Percentiles rank a stretch among this genome's conserved stretches.
Conservation (phyloP, 805 yeast genomes). For the Yarrowia keelungensis region DNA sequence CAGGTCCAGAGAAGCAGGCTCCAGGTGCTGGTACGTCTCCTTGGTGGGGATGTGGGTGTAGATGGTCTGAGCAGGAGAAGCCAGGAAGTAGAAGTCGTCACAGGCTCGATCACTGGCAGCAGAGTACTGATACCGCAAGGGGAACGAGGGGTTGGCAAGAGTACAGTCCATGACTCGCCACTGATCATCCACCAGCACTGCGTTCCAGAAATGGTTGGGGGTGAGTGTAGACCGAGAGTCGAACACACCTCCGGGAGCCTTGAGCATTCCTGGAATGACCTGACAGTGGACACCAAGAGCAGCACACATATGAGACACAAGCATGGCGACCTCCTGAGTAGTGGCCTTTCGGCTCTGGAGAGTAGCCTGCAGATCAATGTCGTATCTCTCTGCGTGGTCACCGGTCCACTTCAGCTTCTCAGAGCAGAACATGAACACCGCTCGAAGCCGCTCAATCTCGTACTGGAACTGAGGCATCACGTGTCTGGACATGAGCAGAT, state of each 20-base stretch:
- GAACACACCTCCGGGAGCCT: constrained; percentile 71
- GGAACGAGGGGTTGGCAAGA: constrained; percentile 65
- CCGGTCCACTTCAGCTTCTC: constrained; percentile 60
- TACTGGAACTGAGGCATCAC: constrained; percentile 51
- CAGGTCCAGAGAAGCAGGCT: constrained; percentile 77
- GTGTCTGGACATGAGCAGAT: constrained; percentile 25
- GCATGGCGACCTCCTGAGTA: constrained; percentile 75
- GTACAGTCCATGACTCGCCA: constrained; percentile 82
- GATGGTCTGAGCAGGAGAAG: constrained; percentile 75
- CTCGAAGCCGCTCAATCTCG: constrained; percentile 67
- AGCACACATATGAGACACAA: constrained; percentile 75
- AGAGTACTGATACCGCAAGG: constrained; percentile 56
- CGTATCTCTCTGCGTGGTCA: constrained; percentile 44
- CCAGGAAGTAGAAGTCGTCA: constrained; percentile 74
- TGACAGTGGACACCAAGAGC: constrained; percentile 76
- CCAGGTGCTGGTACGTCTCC: constrained; percentile 80
- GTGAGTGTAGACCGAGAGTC: constrained; percentile 53
- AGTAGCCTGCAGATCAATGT: constrained; percentile 43
- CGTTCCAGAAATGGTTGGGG: constrained; percentile 89
- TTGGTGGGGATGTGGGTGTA: constrained; percentile 87
- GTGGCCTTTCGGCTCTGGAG: constrained; percentile 61
- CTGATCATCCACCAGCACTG: constrained; percentile 74
- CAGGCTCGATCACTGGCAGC: constrained; percentile 49
- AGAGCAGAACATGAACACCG: constrained; percentile 66
- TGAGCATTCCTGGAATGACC: constrained; percentile 80